Evolutionary conservation across 352 stramenopile genomes (phyloP), one percentile per base, ranked within the genome.

Genomic region (Aphanomyces invadans): DNA sequence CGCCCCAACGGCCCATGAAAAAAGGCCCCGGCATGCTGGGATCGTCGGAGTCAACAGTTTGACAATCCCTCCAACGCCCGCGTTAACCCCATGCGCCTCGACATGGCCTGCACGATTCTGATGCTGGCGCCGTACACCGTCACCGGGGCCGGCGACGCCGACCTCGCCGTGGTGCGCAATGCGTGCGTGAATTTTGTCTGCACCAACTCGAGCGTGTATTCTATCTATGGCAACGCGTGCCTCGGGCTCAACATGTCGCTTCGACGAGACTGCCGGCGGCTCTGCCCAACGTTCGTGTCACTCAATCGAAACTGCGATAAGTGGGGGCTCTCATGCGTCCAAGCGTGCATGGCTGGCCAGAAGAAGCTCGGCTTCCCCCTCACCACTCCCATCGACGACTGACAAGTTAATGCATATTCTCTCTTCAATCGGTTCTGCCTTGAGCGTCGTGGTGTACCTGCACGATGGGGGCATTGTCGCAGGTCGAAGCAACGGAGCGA

Each of bases 141-240:
- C 46, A 11, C 10, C 10, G 26, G n/a, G 10, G 11, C n/a, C 26
- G n/a, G 21, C 11, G 46, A 54, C n/a, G 26, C 46, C 26, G 10
- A 10, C 46, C 7, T n/a, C 10, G 10, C n/a, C 15, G 46, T 21
- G 1, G 46, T n/a, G 25, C 49, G 49, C 49, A 57, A 57, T 32
- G 17, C 49, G 19, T 57, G 49, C 29, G 49, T 57, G 19, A 26
- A 57, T 26, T 57, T 57, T 29, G 49, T 32, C 17, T 57, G 49
- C 25, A 57, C 12, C 25, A 32, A 57, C 4, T 21, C 46, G 46
- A 23, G 21, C 21, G 25, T 32, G 19, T 38, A 36, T 29, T 4
- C 29, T 26, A 32, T 57, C 49, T 54, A 54, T n/a, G 46, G 46
- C 46, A 25, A 29, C n/a, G 46, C n/a, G 21, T 54, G 46, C 46